Percentiles rank a stretch among this genome's conserved stretches.
Conservation (phyloP, 768 basidiomycete genomes). For the Lentinula guzmanii region DNA sequence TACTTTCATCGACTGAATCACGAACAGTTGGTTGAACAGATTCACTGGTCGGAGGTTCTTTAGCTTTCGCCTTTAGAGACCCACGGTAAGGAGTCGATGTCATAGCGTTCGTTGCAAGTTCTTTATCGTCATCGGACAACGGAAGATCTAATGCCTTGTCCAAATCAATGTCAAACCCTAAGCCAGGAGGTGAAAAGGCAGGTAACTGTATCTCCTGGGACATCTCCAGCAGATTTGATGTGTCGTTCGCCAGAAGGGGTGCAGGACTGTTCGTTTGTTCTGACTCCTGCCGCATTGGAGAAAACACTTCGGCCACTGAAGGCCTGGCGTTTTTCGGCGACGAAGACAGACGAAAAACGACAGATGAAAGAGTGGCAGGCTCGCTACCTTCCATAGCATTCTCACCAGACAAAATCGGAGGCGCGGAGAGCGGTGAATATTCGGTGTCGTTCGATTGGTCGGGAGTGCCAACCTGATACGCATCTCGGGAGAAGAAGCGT, state of each 20-base stretch:
- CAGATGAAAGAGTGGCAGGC: constrained; percentile 19
- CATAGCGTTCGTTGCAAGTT: constrained; percentile 17
- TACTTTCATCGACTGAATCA: constrained; percentile 31
- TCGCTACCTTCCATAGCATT: constrained; percentile 21
- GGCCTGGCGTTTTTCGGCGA: constrained; percentile 30
- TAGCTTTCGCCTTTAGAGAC: constrained; percentile 34
- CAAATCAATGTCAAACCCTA: constrained; percentile 32
- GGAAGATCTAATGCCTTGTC: constrained; percentile 24
- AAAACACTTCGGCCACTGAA: constrained; percentile 45
- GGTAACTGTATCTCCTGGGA: constrained; percentile 52
- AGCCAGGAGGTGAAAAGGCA: constrained; percentile 35
- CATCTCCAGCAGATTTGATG: constrained; percentile 52
- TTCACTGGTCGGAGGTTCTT: constrained; percentile 14
- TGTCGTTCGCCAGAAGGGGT: constrained; percentile 22
- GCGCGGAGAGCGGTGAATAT: constrained; percentile 18
- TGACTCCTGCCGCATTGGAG: constrained; percentile 25
- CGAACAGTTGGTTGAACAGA: constrained; percentile 14
- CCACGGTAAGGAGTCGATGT: constrained; percentile 41
- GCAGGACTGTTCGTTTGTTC: background rate
- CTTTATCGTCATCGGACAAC: constrained; percentile 20
- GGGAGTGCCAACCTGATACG: constrained; percentile 60
- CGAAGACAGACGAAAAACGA: constrained; percentile 20
- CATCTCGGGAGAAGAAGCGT: constrained; percentile 69
- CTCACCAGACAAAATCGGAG: constrained; percentile 12
- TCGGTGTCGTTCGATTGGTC: constrained; percentile 40